phyloP scores from a whole-genome alignment of 306 rosid genomes.

The Glycine soja region DNA sequence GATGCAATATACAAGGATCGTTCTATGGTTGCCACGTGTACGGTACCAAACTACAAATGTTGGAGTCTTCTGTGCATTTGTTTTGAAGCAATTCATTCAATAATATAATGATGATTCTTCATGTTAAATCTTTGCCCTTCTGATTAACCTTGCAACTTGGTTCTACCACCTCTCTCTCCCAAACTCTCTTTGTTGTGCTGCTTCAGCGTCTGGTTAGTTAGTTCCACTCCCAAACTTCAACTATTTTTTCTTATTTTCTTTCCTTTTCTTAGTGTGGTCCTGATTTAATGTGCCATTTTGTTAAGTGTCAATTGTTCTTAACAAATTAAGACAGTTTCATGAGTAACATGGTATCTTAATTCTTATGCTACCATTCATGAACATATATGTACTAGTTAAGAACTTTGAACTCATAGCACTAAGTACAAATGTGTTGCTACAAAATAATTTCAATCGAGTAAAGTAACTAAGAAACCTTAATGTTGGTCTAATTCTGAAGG shows the following conservation, averaged over 20 bases:
- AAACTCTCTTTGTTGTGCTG: background rate
- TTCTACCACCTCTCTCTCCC: slow-evolving; percentile 1
- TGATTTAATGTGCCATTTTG: slow-evolving; percentile 23
- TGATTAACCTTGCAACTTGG: background rate
- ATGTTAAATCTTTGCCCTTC: background rate
- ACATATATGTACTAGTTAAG: background rate
- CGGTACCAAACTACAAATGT: background rate
- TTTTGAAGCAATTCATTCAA: background rate
- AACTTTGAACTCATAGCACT: background rate
- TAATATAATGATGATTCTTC: background rate
- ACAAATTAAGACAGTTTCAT: background rate
- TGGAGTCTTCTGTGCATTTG: background rate
- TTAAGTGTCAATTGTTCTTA: background rate
- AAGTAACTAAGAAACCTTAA: background rate
- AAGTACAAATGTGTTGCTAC: background rate
- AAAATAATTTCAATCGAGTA: background rate
- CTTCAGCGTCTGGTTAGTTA: slow-evolving; percentile 36
- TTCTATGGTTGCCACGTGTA: slow-evolving; percentile 49
- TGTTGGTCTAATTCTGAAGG: background rate
- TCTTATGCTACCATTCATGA: slow-evolving; percentile 17
- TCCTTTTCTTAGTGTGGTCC: background rate
- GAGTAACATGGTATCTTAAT: background rate
- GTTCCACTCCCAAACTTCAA: slow-evolving; percentile 32
- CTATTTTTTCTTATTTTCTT: background rate
- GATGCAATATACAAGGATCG: slow-evolving; percentile 10